Evolutionary conservation across 2,329 filamentous ascomycete species (phyloP).

Genomic region (Trichoderma sp.): DNA sequence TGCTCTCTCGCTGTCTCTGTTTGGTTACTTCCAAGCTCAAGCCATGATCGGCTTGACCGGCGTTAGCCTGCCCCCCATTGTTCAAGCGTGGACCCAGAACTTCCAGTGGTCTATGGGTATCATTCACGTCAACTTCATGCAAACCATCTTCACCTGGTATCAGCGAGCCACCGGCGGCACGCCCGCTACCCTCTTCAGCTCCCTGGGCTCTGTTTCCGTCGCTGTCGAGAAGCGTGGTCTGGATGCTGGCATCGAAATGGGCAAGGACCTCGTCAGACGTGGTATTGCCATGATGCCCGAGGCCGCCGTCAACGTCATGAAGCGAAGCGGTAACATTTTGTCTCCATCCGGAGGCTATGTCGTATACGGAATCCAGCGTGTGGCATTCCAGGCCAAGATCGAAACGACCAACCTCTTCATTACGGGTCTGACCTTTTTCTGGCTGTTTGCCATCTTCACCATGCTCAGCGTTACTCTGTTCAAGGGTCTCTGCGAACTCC

Average conservation of each 20-base stretch:
- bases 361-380: conserved; percentile 82
- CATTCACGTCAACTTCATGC: conserved; percentile 79
- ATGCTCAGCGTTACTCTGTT: conserved; percentile 58
- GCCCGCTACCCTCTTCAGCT: conserved; percentile 74
- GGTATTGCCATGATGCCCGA: conserved; percentile 52
- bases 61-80: conserved; percentile 80
- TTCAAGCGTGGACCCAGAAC: conserved; percentile 91
- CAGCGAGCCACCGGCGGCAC: conserved; percentile 88
- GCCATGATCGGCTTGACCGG: conserved; percentile 85
- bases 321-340: conserved; percentile 51
- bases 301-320: conserved; percentile 42
- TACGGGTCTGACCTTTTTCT: conserved; percentile 86
- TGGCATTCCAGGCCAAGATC: conserved; percentile 80
- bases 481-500: conserved; percentile 69
- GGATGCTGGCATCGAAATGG: conserved; percentile 22
- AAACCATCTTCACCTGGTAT: conserved; percentile 91
- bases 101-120: conserved; percentile 99
- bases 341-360: conserved; percentile 55
- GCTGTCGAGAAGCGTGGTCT: conserved; percentile 70
- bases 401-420: conserved; percentile 92
- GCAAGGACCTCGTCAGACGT: conserved; percentile 49
- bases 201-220: conserved; percentile 57
- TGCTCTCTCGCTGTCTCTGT: conserved; percentile 86
- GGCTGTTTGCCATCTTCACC: conserved; percentile 75
- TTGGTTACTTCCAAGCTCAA: conserved; percentile 91